Conservation (phyloP, 768 basidiomycete species). For the Pulveroboletus ravenelii region DNA sequence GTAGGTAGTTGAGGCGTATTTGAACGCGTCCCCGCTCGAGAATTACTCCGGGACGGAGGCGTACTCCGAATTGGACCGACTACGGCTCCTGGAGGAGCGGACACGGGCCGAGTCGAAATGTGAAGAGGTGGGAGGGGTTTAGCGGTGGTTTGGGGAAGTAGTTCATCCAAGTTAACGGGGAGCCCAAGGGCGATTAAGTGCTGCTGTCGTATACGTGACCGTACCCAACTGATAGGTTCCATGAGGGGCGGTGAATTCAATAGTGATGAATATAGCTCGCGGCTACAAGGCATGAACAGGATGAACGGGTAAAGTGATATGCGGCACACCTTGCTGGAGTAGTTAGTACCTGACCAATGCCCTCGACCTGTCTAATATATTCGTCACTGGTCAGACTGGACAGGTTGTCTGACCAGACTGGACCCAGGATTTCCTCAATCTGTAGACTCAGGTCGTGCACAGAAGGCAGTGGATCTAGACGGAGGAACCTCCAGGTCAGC, state of each 20-base stretch:
- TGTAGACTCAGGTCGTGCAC: slow-evolving; percentile 52
- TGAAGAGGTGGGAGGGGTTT: slow-evolving; percentile 74
- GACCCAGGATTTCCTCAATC: slow-evolving; percentile 59
- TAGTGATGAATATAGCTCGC: slow-evolving; percentile 70
- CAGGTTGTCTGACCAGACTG: slow-evolving; percentile 58
- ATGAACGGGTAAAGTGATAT: slow-evolving; percentile 17
- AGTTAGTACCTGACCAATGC: slow-evolving; percentile 72
- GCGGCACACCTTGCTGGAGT: slow-evolving; percentile 63
- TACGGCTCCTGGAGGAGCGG: slow-evolving; percentile 67
- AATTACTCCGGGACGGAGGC: slow-evolving; percentile 36
- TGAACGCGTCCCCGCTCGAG: slow-evolving; percentile 49
- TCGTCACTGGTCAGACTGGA: slow-evolving; percentile 59
- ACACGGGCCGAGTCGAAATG: slow-evolving; percentile 77
- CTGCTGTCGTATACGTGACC: slow-evolving; percentile 84
- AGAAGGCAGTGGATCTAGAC: slow-evolving; percentile 60
- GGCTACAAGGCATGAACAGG: slow-evolving; percentile 43
- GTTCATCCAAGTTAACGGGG: slow-evolving; percentile 93
- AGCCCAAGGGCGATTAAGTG: slow-evolving; percentile 90
- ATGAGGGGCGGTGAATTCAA: slow-evolving; percentile 68
- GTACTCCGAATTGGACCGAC: slow-evolving; percentile 31
- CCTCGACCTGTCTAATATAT: slow-evolving; percentile 73
- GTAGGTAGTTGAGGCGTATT: slow-evolving; percentile 42
- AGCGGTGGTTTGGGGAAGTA: slow-evolving; percentile 61
- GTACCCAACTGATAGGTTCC: slow-evolving; percentile 90
- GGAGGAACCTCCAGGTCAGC: slow-evolving; percentile 55